Evolutionary conservation across 2,329 filamentous ascomycete species (phyloP).

Genomic region (Diaporthe amygdali): DNA sequence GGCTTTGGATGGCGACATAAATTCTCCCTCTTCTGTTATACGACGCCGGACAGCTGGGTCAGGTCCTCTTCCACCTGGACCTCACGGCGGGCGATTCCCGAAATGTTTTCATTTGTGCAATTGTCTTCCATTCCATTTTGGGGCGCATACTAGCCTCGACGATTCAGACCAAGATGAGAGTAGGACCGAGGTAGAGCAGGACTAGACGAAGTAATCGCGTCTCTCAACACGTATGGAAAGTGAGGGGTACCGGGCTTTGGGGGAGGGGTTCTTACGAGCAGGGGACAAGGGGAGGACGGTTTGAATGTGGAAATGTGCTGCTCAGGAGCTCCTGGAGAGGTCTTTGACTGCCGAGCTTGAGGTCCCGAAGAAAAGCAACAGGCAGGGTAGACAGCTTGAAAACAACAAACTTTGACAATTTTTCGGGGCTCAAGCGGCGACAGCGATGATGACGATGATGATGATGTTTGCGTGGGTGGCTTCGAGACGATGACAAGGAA

Average conservation of each 20-base stretch:
- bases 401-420: neutral
- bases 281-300: neutral
- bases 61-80: neutral
- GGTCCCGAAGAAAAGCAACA: neutral
- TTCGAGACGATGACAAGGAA: neutral
- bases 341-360: neutral
- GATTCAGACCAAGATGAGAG: neutral
- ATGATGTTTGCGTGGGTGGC: neutral
- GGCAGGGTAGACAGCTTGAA: neutral
- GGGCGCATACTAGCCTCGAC: neutral
- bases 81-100: neutral
- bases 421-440: neutral
- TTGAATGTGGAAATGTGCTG: neutral
- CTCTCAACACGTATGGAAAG: neutral
- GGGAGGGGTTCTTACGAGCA: neutral
- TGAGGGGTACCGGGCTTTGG: neutral
- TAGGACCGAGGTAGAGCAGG: neutral
- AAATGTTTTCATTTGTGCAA: neutral
- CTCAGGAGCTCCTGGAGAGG: constrained; percentile 19
- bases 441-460: neutral
- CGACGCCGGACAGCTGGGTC: neutral
- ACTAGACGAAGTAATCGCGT: neutral
- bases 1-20: constrained; percentile 11
- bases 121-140: neutral
- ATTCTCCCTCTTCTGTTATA: neutral